These are phyloP conservation scores for Erodium moschatum DNA, from an alignment of 441 rosid species.

Conservation along the genomic window DNA sequence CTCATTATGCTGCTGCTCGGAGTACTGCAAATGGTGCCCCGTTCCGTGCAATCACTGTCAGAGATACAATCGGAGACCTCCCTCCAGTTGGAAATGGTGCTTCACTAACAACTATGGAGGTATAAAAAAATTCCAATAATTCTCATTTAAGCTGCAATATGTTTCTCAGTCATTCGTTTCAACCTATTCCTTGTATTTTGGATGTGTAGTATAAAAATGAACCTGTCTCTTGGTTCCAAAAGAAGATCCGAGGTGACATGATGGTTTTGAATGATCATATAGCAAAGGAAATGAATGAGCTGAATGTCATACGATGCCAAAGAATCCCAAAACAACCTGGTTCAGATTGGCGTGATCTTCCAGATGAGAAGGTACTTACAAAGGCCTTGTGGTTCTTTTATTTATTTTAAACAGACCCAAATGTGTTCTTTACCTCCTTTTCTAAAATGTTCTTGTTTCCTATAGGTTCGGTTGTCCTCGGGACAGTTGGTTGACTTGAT, in stretches of 20 bases:
- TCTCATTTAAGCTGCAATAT: not conserved
- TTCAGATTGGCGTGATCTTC: slow-evolving; percentile 85
- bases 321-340: slow-evolving; percentile 72
- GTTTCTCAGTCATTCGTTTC: not conserved
- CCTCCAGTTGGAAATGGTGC: slow-evolving; percentile 68
- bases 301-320: slow-evolving; percentile 62
- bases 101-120: slow-evolving; percentile 39
- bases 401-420: too few species aligned
- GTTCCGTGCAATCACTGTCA: slow-evolving; percentile 79
- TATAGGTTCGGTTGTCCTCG: slow-evolving; percentile 51
- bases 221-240: slow-evolving; percentile 63
- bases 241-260: slow-evolving; percentile 46
- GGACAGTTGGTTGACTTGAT: slow-evolving; percentile 58
- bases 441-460: slow-evolving; percentile 4
- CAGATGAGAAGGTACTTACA: slow-evolving; percentile 47
- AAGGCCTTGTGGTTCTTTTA: too few species aligned
- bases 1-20: slow-evolving; percentile 56
- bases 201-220: slow-evolving; percentile 44
- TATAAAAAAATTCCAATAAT: slow-evolving; percentile 12
- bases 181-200: slow-evolving; percentile 1
- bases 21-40: slow-evolving; percentile 77
- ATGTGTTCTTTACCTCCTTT: not conserved
- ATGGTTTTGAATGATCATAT: slow-evolving; percentile 55
- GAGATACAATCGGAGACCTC: slow-evolving; percentile 84
- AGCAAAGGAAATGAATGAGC: slow-evolving; percentile 71